Evolutionary conservation across 768 basidiomycete genomes (phyloP), one percentile per base, ranked within the genome.

Genomic region (Hygrocybe punicea): DNA sequence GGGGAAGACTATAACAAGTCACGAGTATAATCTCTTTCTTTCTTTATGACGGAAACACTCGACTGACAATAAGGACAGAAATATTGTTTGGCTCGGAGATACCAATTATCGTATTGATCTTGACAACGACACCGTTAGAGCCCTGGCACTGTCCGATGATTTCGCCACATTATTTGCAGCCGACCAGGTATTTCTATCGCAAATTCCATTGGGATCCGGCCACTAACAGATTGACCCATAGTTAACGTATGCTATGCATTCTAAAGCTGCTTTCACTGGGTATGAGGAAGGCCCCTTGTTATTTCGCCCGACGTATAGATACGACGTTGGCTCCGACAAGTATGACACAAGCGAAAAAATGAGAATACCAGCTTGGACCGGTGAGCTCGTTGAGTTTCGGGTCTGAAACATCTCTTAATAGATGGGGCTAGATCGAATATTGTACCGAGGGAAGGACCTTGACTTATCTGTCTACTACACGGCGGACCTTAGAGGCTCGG

Each of bases 291-390:
- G 93, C 0, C 91, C 91, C 0, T 69, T 98, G 16, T 67, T 90
- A n/a, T 99, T 99, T 75, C 78, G 84, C 13, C 97, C 97, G 7
- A 99, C 96, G 2, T 98, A 99, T 75, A 90, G 92, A 60, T 98
- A 95, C 66, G 86, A 89, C 66, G 67, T 87, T 6, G 83, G 85
- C 9, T 85, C 93, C 8, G 89, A 97, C 60, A 78, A 79, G 48
- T 99, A 98, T 68, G 97, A 99, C 69, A 89, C 92, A 13, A 91
- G 92, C 67, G 97, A 98, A 72, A 99, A 98, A 76, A 84, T 87
- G 81, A 83, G 97, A 23, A 88, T 97, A 66, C 97, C 97, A 5
- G 93, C 96, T 16, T 98, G 95, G 95, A 98, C 96, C 64, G 93
- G 93, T 93, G 55, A 58, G 81, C 61, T 5, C 37, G 52, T 37